Base-by-base conservation (phyloP, 768 basidiomycete species). In the Agaricus blazei region DNA sequence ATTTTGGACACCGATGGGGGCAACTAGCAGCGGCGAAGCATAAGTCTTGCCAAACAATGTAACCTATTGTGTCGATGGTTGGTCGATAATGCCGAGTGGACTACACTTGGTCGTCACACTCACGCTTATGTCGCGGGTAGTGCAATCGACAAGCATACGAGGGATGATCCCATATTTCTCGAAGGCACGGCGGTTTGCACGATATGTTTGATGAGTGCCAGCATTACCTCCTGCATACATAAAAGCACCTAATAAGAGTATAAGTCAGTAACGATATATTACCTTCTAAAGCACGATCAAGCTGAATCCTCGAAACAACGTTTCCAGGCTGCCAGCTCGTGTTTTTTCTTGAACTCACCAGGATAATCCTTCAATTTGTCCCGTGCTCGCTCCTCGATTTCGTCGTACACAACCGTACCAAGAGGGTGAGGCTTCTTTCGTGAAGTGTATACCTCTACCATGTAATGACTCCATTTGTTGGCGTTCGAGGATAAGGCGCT, bases 221-320 rank as follows among this genome's bases (percentile, higher is more conserved):
- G 92, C 91, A 58, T 82, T 89, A 41, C 88, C 89, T 54, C 79
- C 80, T 2, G 85, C 84, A 63, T 92, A 94, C 70, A 82, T 74
- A 71, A 85, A 94, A 8, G 88, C 69, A 54, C 83, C 89, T 75
- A 42, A 14, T 28, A 46, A 26, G 23, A 24, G 7, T 34, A 7
- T 34, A 8, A 3, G 11, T 34, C 34, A 34, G 34, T 11, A 7
- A 34, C 34, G 12, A 41, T 15, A 19, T 3, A 9, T 41, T 14
- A 2, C 40, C 40, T 41, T 7, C 6, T 41, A 41, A 41, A 41
- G 19, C 9, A 54, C 2, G 7, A 11, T 34, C 34, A 34, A 34
- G 34, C n/a, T 41, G 8, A 19, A 19, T 19, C 19, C 19, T 19
- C 19, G 19, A 19, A 2, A 41, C 40, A 41, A 41, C 6, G 40